Evolutionary conservation across 2,329 filamentous ascomycete genomes (phyloP), one percentile per base, ranked within the genome.

Genomic region (Zymoseptoria pseudotritici): DNA sequence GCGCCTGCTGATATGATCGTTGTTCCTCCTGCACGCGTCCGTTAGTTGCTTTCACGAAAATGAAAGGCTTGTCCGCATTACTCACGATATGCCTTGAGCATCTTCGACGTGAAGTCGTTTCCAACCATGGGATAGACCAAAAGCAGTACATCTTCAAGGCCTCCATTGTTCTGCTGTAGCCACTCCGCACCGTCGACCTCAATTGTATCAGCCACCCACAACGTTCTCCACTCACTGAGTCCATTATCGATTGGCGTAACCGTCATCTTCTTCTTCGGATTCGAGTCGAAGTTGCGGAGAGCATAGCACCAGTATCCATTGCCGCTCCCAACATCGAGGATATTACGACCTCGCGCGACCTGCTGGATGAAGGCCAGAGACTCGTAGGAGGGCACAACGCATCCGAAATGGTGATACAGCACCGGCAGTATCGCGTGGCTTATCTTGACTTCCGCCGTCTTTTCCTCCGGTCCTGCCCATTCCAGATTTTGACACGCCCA

Each of bases 341-440:
- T 77, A 11, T 78, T 71, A 5, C 81, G 76, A 1, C 78, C 79
- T 5, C 65, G 67, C 51, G 82, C 79, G 2, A 89, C 71, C 54
- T 80, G 76, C 42, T 79, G 80, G 31, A 91, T 79, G 21, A 87
- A 76, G 62, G 81, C 77, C 11, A 91, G 75, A 1, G 82, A 79
- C 66, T 90, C 86, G 71, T 87, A 86, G 9, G 82, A 83, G 0
- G 88, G 88, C 22, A 20, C 85, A 85, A 83, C 82, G 74, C 88
- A 91, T 55, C 87, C 87, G 72, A 91, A 91, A 73, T 91, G 88
- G 74, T 91, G 88, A 80, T 90, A 91, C 58, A 90, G 79, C 19
- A 91, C 78, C 2, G 88, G 88, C 8, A 91, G 79, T 6, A 89
- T 78, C 66, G 88, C 86, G 73, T 91, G 88, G 55, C 81, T 82